Conservation (phyloP, 768 basidiomycete species). For the Grammothele lineata region DNA sequence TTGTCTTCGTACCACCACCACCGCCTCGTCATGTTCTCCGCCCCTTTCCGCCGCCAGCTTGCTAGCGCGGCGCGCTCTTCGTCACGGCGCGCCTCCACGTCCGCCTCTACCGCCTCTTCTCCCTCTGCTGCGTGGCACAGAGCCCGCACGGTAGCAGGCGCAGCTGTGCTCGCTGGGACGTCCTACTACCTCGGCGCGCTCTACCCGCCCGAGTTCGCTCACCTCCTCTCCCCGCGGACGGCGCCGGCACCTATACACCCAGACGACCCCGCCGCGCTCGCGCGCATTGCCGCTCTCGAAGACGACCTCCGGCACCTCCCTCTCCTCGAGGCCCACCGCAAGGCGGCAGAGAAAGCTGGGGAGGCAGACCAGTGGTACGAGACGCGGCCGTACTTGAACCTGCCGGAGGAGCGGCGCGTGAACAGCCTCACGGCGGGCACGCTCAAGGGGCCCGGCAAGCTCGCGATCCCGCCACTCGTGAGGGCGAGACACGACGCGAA, state of each 20-base stretch:
- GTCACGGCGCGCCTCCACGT: not conserved
- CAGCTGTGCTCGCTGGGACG: constrained; percentile 15
- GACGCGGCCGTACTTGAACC: constrained; percentile 63
- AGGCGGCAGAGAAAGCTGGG: constrained; percentile 36
- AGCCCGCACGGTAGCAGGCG: constrained; percentile 7
- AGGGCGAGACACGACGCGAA: constrained; percentile 71
- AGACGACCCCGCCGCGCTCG: constrained; percentile 54
- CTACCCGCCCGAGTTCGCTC: constrained; percentile 63
- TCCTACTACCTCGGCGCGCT: constrained; percentile 55
- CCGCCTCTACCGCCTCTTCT: constrained; percentile 3
- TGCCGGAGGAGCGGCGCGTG: constrained; percentile 68
- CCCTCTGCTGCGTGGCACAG: constrained; percentile 6
- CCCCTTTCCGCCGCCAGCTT: constrained; percentile 2
- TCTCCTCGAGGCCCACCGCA: constrained; percentile 48
- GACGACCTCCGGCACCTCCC: constrained; percentile 60
- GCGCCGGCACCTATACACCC: constrained; percentile 68
- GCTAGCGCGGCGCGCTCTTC: not conserved
- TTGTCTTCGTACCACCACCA: too few species aligned
- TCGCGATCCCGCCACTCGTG: constrained; percentile 77
- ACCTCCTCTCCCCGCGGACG: constrained; percentile 69
- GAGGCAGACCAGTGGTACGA: constrained; percentile 68
- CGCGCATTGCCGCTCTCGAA: constrained; percentile 62
- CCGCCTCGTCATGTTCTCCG: too few species aligned
- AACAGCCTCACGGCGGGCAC: constrained; percentile 85
- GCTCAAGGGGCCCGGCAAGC: constrained; percentile 81